Evolutionary conservation across 345 rosid species (phyloP).

Genomic region (Murraya koenigii): DNA sequence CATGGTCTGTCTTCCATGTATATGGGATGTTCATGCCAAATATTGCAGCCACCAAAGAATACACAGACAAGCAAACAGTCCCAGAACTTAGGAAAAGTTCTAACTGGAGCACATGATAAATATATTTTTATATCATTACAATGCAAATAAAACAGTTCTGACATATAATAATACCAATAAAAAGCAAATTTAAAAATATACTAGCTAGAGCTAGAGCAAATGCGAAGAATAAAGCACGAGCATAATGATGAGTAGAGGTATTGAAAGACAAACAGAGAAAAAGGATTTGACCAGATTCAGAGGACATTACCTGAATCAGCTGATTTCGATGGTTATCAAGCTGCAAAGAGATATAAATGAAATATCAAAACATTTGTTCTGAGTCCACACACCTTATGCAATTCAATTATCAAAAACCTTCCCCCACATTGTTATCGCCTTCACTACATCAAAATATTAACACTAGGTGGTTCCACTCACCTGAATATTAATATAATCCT

Average conservation of each 20-base stretch:
- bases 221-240: neutral
- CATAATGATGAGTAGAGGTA: neutral
- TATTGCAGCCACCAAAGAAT: constrained; percentile 50
- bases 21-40: constrained; percentile 54
- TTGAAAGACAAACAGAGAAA: neutral
- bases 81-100: constrained; percentile 56
- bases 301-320: constrained; percentile 58
- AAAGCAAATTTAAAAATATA: neutral
- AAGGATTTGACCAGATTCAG: neutral
- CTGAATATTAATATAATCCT: constrained; percentile 78
- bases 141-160: neutral
- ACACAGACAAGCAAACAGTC: constrained; percentile 43
- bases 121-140: neutral
- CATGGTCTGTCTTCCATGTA: constrained; percentile 41
- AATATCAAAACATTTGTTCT: neutral
- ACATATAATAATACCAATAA: neutral
- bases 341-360: constrained; percentile 32
- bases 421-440: neutral
- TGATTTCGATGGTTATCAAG: constrained; percentile 76
- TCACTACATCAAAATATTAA: neutral
- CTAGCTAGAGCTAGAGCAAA: neutral
- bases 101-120: constrained; percentile 23
- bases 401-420: constrained; percentile 2
- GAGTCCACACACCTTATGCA: neutral
- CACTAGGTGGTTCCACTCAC: constrained; percentile 6